Base-by-base conservation (phyloP, 345 rosid species). In the Acer saccharum region DNA sequence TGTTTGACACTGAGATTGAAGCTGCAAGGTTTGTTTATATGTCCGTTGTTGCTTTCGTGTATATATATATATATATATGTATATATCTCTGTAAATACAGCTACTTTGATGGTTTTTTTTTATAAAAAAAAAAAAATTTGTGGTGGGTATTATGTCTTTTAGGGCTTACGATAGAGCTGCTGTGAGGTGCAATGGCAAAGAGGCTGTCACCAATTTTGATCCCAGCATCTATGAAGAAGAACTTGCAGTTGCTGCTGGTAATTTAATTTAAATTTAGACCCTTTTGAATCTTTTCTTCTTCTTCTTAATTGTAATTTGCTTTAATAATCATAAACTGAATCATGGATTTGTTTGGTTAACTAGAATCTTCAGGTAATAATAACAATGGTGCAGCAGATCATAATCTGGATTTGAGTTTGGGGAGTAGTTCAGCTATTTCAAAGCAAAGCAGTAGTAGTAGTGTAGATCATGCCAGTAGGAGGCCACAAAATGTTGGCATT, bases 101-200 rank as follows among this genome's bases (percentile, higher is more conserved):
- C 18, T 43, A 62, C 25, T 65, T 73, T 71, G 63, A 41, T 67
- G 32, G 66, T 12, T 11, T 68, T 29, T 29, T 29, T 29, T 2
- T 29, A 2, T 29, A 0, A 2, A 3, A 32, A 0, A 2, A 3
- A 32, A 27, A 27, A 27, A 0, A 3, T 68, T 43, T 75, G 32
- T 62, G 63, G 46, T 43, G 46, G 10, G 25, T 72, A 3, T 65
- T 65, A 35, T 29, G 52, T 65, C 14, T 46, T 71, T 44, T 77
- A 92, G 97, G 82, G 92, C 94, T 77, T 92, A 90, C 79, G 97
- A 96, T 77, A 94, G 86, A 84, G 99, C 97, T 43, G 98, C 99
- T 41, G 93, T 96, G 17, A 96, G 91, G 84, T 90, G 90, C 74
- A 94, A 92, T 78, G 99, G 99, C 35, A 96, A 94, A 83, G 99